Conservation (phyloP, 2,329 filamentous ascomycete genomes). For the Apiospora marii region DNA sequence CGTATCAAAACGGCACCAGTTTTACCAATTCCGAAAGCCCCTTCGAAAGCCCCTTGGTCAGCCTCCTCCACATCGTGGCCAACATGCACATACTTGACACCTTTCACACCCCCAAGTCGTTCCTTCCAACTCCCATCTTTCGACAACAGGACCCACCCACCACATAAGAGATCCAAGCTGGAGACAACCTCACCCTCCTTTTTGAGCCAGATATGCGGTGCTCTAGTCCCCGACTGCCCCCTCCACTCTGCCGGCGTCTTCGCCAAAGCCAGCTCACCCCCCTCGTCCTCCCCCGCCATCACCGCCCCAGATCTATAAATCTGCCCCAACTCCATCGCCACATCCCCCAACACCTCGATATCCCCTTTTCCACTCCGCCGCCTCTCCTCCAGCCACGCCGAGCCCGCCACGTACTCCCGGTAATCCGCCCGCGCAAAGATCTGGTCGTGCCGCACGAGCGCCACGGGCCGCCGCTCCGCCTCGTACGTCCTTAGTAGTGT, state of each 20-base stretch:
- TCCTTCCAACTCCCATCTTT: no score
- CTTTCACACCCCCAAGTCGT: no score
- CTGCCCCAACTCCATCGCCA: not conserved
- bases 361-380: no score
- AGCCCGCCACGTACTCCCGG: no score
- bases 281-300: not conserved
- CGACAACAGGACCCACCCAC: no score
- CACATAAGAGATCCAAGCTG: no score
- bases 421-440: no score
- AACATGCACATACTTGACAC: no score
- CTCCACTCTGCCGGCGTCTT: not conserved
- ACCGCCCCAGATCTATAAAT: not conserved
- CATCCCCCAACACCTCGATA: no score
- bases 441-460: slow-evolving; percentile 21
- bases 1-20: not conserved
- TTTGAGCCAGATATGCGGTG: not conserved
- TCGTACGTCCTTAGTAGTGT: slow-evolving; percentile 48
- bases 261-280: not conserved
- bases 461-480: slow-evolving; percentile 47
- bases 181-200: no score
- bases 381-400: no score
- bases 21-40: not conserved
- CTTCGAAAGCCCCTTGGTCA: not conserved
- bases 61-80: not conserved
- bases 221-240: not conserved